Percentiles rank a stretch among this genome's conserved stretches.
Conservation (phyloP, 495 filamentous ascomycete species). For the Neurospora cerealis region DNA sequence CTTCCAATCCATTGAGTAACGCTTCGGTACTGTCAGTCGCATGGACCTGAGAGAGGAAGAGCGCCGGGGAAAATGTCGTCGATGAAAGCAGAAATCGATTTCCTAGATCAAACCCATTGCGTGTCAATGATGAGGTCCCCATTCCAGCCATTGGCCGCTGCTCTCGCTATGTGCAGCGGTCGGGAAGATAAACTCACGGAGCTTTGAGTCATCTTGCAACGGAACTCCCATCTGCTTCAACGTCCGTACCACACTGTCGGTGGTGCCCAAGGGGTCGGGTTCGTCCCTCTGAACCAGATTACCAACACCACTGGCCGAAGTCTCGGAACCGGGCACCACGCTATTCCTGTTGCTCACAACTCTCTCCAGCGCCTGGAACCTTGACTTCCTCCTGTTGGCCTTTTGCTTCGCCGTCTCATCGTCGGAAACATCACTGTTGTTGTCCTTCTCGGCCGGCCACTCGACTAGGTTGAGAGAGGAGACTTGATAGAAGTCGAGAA, state of each 20-base stretch:
- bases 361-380: conserved; percentile 75
- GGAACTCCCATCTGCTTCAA: conserved; percentile 66
- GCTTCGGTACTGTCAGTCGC: conserved; percentile 68
- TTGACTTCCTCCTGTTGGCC: conserved; percentile 56
- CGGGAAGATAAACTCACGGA: conserved; percentile 45
- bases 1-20: conserved; percentile 68
- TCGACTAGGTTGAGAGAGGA: conserved; percentile 65
- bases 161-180: not conserved
- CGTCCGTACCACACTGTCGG: conserved; percentile 73
- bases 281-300: conserved; percentile 82
- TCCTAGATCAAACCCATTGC: conserved; percentile 30
- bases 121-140: conserved; percentile 1
- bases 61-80: conserved; percentile 84
- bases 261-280: conserved; percentile 73
- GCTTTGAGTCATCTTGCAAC: conserved; percentile 71
- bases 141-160: not conserved
- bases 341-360: conserved; percentile 56
- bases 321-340: conserved; percentile 57
- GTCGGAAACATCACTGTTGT: conserved; percentile 55
- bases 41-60: conserved; percentile 89
- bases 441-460: conserved; percentile 78
- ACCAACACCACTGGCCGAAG: conserved; percentile 54
- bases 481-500: conserved; percentile 86
- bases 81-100: conserved; percentile 92
- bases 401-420: conserved; percentile 45